Evolutionary conservation across 1,284 basidiomycete genomes (phyloP).

Genomic region (Leucocoprinus gongylophorus): DNA sequence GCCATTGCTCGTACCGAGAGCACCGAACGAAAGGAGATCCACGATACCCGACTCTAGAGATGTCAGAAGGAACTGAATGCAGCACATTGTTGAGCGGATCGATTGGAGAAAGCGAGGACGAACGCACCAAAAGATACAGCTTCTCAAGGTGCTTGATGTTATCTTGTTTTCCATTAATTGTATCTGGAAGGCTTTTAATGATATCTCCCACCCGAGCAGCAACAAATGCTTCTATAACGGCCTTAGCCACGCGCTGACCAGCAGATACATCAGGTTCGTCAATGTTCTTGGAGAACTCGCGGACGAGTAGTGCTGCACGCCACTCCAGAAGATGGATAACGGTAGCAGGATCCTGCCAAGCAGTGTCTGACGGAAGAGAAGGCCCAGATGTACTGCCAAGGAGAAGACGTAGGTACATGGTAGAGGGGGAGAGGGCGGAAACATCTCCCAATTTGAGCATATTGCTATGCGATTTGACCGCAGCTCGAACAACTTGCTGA

Average conservation of each 20-base stretch:
- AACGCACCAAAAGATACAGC: constrained; percentile 46
- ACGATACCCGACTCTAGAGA: constrained; percentile 47
- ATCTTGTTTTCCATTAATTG: constrained; percentile 20
- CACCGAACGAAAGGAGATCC: constrained; percentile 51
- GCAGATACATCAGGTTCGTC: constrained; percentile 42
- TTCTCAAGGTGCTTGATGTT: constrained; percentile 34
- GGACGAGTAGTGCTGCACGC: constrained; percentile 55
- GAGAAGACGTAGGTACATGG: constrained; percentile 48
- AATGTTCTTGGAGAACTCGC: constrained; percentile 37
- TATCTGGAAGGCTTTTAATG: constrained; percentile 24
- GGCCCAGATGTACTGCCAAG: constrained; percentile 16
- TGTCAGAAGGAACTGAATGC: constrained; percentile 52
- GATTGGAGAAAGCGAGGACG: neutral
- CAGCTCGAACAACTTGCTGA: constrained; percentile 65
- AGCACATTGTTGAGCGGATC: neutral
- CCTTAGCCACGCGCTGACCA: constrained; percentile 52
- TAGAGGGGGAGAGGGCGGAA: constrained; percentile 39
- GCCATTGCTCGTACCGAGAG: constrained; percentile 27
- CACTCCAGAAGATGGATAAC: constrained; percentile 49
- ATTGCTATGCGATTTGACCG: constrained; percentile 48
- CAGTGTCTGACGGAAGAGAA: constrained; percentile 16
- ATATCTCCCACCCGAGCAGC: constrained; percentile 47
- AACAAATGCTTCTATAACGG: constrained; percentile 63
- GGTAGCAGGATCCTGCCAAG: constrained; percentile 34
- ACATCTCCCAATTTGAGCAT: constrained; percentile 19